Evolutionary conservation across 129 eudicot genomes (phyloP), one percentile per base, ranked within the genome.

Genomic region (Tanacetum coccineum): DNA sequence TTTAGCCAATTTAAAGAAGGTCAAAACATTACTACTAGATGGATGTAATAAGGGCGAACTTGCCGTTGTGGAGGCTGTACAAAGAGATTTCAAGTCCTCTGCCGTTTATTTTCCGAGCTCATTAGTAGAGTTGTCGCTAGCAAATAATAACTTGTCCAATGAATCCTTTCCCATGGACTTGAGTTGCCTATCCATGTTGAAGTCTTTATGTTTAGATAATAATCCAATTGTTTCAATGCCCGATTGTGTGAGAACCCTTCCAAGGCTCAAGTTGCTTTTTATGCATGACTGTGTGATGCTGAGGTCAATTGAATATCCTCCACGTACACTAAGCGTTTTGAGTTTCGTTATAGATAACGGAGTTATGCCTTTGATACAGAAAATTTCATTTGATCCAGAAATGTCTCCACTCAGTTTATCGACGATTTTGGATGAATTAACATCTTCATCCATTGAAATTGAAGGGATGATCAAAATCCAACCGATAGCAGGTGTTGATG

Each of bases 391-490:
- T 54, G 47, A 18, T 53, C 73, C 39, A 39, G 54, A 55, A 39
- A 68, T 68, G 74, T 30, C 49, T 59, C 66, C 74, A 58, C 66
- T 69, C 10, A 0, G n/a, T 11, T 56, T 69, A 21, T 3, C 0
- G 17, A 6, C 10, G 4, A 4, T 5, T 50, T 15, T 20, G 49
- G 6, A 13, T 0, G 50, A 2, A 26, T 68, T 68, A 18, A 32
- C 66, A 45, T 25, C 42, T 69, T 69, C 56, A 3, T 56, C 65
- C 0, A 4, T 69, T 44, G 74, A 55, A 57, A 42, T 69, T n/a
- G 66, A 70, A 26, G 66, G 74, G 17, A 45, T 70, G 18, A 2
- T 59, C 45, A 59, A 70, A 70, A 48, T 59, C 18, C 67, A 70
- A 70, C 59, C 50, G 17, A 15, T 70, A 6, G 58, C 30, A 42